Base-by-base conservation (phyloP, 768 basidiomycete species). In the Calocera viscosa region DNA sequence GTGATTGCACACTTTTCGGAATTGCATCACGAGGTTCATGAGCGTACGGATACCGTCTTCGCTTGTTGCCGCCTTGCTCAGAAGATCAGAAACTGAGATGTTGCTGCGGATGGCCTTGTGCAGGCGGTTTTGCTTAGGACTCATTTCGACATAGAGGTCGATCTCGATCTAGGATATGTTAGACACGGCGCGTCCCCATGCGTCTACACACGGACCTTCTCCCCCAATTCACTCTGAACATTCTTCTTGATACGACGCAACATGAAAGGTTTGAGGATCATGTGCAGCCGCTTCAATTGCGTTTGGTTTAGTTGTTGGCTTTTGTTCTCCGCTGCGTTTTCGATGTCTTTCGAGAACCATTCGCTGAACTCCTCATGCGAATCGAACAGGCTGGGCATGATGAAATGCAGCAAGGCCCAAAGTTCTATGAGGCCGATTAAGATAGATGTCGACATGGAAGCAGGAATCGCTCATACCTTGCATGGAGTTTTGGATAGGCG, bases 1-100 rank as follows among this genome's bases (percentile, higher is more conserved):
- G 71, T 99, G 96, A 72, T 97, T 98, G 82, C 95, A 98, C 69
- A 95, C 92, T 82, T 99, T 99, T 71, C 96, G 87, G 82, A 98
- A 98, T 75, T 99, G 96, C 96, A 99, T 99, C 69, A 99, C 96
- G 68, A 99, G 83, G 76, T 98, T 99, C 95, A 98, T 98, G 68
- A 99, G 79, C 7, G 93, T 91, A 65, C 92, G 87, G 64, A 94
- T 92, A 33, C 91, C 91, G 70, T 94, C 91, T 5, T 86, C 90
- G 72, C 95, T 92, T 70, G 90, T 90, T 2, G 91, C 87, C 11
- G 96, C 94, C 75, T 96, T 94, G 71, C 89, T 89, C 63, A 99
- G 80, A 38, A 99, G 84, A 74, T 98, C 96, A 17, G 91, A 85
- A 65, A 99, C 88, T 60, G 95, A 97, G 40, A 97, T 92, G 73